These are phyloP conservation scores for Beauveria sp. DNA, from an alignment of 2,329 filamentous ascomycete genomes.

Conservation along the genomic window DNA sequence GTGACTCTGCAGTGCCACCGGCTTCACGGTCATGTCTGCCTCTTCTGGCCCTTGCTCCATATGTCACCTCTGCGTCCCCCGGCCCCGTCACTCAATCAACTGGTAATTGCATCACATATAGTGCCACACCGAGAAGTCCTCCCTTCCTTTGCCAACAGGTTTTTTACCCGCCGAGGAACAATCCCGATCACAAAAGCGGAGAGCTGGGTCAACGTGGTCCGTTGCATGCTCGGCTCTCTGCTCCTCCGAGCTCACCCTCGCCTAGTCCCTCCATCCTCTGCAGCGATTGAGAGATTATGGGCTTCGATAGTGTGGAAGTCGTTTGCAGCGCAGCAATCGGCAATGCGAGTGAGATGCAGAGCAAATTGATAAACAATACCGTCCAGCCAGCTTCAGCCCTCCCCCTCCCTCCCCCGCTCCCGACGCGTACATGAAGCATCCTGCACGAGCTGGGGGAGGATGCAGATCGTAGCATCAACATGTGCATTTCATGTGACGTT, in stretches of 20 bases:
- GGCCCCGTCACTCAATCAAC: background rate
- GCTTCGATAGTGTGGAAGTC: too few relatives aligned
- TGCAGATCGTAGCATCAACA: background rate
- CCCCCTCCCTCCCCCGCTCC: background rate
- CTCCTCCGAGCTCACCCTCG: background rate
- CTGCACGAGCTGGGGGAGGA: background rate
- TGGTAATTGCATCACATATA: background rate
- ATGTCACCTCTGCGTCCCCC: background rate
- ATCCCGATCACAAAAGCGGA: constrained; percentile 13
- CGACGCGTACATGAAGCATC: background rate
- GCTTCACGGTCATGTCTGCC: background rate
- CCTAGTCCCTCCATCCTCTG: background rate
- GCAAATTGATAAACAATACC: background rate
- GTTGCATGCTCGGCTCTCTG: background rate
- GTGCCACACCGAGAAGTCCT: background rate
- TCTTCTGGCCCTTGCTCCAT: background rate
- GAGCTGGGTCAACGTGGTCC: background rate
- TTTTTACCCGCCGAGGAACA: background rate
- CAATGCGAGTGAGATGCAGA: background rate
- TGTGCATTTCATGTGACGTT: background rate
- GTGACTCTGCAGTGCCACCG: background rate
- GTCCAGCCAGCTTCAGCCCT: background rate
- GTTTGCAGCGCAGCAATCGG: background rate
- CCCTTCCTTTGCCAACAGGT: background rate
- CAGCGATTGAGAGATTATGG: too few relatives aligned